Evolutionary conservation across 495 filamentous ascomycete species (phyloP).

Genomic region (Penicillium lividum): DNA sequence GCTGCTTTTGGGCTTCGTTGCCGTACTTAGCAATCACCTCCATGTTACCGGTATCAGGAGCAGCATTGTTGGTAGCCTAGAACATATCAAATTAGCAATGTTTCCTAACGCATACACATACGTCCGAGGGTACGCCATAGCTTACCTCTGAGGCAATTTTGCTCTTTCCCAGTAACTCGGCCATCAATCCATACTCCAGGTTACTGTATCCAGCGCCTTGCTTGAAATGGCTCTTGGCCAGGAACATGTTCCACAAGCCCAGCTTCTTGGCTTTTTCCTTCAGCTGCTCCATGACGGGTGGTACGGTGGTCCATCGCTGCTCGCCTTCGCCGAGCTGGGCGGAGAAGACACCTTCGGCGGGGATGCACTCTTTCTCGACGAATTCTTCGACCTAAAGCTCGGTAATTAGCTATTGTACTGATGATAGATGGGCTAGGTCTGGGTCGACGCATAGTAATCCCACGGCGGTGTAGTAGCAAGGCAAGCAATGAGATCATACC

Average conservation of each 20-base stretch:
- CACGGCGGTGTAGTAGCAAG: neutral
- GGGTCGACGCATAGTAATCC: neutral
- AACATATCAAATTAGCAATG: neutral
- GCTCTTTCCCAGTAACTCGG: slow-evolving; percentile 83
- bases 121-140: neutral
- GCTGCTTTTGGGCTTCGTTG: slow-evolving; percentile 81
- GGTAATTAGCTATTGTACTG: neutral
- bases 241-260: slow-evolving; percentile 98
- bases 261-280: slow-evolving; percentile 80
- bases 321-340: slow-evolving; percentile 77
- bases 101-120: neutral
- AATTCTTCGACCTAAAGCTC: slow-evolving; percentile 77
- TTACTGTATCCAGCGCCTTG: slow-evolving; percentile 91
- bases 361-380: slow-evolving; percentile 94
- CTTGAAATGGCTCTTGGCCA: slow-evolving; percentile 90
- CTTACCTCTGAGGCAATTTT: slow-evolving; percentile 69
- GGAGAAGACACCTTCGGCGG: slow-evolving; percentile 74
- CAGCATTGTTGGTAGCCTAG: slow-evolving; percentile 83
- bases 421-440: neutral
- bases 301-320: slow-evolving; percentile 74
- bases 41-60: slow-evolving; percentile 95
- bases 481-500: slow-evolving; percentile 36
- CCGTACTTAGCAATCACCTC: slow-evolving; percentile 94
- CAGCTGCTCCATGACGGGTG: slow-evolving; percentile 79
- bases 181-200: slow-evolving; percentile 91